phyloP scores from a whole-genome alignment of 1,284 basidiomycete genomes.

The Paramarasmius palmivorus region DNA sequence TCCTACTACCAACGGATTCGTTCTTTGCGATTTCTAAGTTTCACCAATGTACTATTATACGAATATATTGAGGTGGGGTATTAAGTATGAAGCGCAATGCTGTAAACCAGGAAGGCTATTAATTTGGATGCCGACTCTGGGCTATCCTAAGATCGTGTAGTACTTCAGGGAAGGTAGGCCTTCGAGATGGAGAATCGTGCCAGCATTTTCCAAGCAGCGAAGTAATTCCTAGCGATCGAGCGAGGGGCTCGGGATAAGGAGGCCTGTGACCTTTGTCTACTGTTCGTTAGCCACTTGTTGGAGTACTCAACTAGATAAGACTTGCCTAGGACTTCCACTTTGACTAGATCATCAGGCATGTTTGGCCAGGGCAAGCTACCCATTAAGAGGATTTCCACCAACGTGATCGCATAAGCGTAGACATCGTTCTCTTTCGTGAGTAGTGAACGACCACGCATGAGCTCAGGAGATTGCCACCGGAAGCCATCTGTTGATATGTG shows the following conservation, averaged over 20 bases:
- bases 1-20: slow-evolving; percentile 29
- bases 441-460: slow-evolving; percentile 10
- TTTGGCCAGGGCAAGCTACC: slow-evolving; percentile 15
- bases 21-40: slow-evolving; percentile 28
- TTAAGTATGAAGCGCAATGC: no score
- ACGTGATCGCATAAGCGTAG: slow-evolving; percentile 14
- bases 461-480: slow-evolving; percentile 16
- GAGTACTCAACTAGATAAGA: not conserved
- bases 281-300: not conserved
- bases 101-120: no score
- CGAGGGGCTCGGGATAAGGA: slow-evolving; percentile 1
- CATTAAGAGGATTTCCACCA: slow-evolving; percentile 13
- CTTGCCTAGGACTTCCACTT: slow-evolving; percentile 9
- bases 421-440: slow-evolving; percentile 12
- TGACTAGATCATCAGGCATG: slow-evolving; percentile 11
- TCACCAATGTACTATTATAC: no score
- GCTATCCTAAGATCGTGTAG: slow-evolving; percentile 1
- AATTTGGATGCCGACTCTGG: no score
- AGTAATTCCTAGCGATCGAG: slow-evolving; percentile 7
- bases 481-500: slow-evolving; percentile 5
- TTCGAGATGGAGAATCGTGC: not conserved
- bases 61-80: no score
- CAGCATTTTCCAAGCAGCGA: slow-evolving; percentile 9
- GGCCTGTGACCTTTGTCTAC: slow-evolving; percentile 8
- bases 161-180: slow-evolving; percentile 8